Conservation (phyloP, 257 asterid genomes). For the Phtheirospermum japonicum region DNA sequence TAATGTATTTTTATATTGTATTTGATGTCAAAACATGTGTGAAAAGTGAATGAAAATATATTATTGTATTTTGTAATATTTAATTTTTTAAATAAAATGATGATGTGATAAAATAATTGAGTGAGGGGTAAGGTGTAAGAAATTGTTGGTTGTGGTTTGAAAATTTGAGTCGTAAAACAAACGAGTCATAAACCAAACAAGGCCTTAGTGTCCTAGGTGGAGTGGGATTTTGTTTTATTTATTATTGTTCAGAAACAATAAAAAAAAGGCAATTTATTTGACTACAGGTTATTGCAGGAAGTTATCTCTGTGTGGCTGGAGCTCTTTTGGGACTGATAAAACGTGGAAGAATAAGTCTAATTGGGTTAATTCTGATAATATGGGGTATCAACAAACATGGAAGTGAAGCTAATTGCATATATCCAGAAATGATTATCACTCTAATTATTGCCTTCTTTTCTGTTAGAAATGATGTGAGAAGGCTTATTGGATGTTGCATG, state of each 20-base stretch:
- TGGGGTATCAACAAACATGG: conserved; percentile 44
- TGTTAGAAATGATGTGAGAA: conserved; percentile 50
- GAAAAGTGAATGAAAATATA: too few species aligned
- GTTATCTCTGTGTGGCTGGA: conserved; percentile 62
- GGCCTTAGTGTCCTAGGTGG: too few species aligned
- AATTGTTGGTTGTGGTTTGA: too few species aligned
- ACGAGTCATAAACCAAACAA: too few species aligned
- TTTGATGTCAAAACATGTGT: too few species aligned
- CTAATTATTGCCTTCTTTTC: conserved; percentile 45
- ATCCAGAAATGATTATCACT: conserved; percentile 49
- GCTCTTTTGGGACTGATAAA: conserved; percentile 48
- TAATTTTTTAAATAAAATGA: not conserved
- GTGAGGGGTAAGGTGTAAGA: too few species aligned
- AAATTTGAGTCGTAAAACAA: too few species aligned
- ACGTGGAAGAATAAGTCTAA: conserved; percentile 49
- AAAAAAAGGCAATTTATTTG: not conserved
- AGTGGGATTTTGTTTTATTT: too few species aligned
- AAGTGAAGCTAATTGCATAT: conserved; percentile 25
- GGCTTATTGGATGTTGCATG: conserved; percentile 39
- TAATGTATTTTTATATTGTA: too few species aligned
- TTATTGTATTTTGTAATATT: not conserved
- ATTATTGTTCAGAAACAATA: not conserved
- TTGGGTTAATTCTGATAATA: conserved; percentile 44
- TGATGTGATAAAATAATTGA: too few species aligned
- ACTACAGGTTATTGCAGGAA: conserved; percentile 57